These are phyloP conservation scores for Codiaeum variegatum DNA, from an alignment of 441 rosid genomes.

Conservation along the genomic window DNA sequence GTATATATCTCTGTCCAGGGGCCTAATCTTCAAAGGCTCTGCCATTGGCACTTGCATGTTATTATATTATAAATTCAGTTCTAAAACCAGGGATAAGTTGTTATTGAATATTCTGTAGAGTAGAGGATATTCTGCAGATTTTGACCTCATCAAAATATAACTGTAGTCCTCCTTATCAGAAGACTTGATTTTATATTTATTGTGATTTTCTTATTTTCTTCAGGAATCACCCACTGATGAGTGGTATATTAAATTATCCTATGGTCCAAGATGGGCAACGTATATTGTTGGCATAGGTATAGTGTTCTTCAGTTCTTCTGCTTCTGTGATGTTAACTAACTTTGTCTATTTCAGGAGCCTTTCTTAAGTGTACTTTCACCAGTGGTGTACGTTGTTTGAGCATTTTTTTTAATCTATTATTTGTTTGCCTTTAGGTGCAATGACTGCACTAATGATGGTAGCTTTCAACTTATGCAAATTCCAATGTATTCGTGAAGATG, in stretches of 20 bases:
- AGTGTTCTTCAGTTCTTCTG: conserved; percentile 1
- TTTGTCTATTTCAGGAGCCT: conserved; percentile 64
- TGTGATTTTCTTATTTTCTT: conserved; percentile 26
- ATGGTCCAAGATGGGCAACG: conserved; percentile 90
- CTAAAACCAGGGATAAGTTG: not conserved
- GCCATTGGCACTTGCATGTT: not conserved
- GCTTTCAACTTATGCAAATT: conserved; percentile 59
- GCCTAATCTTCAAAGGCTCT: not conserved
- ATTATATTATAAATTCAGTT: conserved; percentile 7
- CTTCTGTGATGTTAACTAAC: too few species aligned
- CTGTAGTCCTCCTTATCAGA: not conserved
- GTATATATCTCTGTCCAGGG: conserved; percentile 1
- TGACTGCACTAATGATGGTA: conserved; percentile 60
- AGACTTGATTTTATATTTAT: not conserved
- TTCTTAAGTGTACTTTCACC: conserved; percentile 65
- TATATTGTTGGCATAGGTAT: conserved; percentile 83
- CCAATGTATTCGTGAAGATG: conserved; percentile 40
- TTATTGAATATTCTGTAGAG: not conserved
- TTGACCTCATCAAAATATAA: conserved; percentile 1
- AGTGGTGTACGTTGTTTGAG: conserved; percentile 45
- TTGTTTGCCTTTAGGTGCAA: conserved; percentile 46
- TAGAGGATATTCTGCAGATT: not conserved
- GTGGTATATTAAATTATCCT: conserved; percentile 71
- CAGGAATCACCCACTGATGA: conserved; percentile 52
- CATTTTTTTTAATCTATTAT: conserved; percentile 42